Evolutionary conservation across 305 asterid species (phyloP).

Genomic region (Solanum hybrid): DNA sequence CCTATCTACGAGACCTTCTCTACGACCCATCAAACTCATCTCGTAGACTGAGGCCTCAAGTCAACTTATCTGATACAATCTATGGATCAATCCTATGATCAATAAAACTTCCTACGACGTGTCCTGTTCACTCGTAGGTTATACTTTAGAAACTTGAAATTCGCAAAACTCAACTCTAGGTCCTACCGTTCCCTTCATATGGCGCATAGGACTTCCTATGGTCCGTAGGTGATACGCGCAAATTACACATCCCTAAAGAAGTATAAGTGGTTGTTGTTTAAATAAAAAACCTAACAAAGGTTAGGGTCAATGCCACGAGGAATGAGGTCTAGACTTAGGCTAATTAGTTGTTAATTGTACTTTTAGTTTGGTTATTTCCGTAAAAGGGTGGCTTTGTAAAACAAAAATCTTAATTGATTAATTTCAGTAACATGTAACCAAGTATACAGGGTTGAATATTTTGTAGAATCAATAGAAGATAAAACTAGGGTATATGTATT

Average conservation of each 20-base stretch:
- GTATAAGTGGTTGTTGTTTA: background rate
- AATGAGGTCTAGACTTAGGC: background rate
- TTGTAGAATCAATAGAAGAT: background rate
- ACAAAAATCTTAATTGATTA: background rate
- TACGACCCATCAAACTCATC: background rate
- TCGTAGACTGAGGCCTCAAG: background rate
- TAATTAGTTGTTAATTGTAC: background rate
- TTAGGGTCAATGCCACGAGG: background rate
- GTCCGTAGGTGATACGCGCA: background rate
- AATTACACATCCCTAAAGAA: background rate
- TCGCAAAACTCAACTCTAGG: background rate
- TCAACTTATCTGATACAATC: background rate
- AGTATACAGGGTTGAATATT: background rate
- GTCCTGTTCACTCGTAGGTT: background rate
- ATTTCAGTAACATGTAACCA: background rate
- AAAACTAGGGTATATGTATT: background rate
- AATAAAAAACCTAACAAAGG: background rate
- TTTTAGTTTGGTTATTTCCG: background rate
- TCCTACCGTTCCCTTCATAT: background rate
- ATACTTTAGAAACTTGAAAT: background rate
- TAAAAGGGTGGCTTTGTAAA: background rate
- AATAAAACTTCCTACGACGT: background rate
- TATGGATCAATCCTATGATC: background rate
- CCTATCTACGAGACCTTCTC: background rate
- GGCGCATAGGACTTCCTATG: background rate